Conservation (phyloP, 1,139 yeast genomes). For the Yamadazyma mexicana region DNA sequence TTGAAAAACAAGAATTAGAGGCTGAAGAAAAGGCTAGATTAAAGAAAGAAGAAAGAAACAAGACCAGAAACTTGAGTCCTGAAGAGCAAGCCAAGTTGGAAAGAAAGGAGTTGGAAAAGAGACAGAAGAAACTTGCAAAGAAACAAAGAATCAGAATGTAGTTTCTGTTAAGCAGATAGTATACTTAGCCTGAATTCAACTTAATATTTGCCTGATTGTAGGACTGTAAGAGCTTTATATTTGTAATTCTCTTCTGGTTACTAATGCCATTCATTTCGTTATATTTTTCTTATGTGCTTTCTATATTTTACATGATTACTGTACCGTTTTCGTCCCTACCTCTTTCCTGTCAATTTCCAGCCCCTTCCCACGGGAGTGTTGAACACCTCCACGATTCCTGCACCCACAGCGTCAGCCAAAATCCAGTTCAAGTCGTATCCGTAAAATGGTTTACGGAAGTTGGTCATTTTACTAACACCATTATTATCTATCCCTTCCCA, state of each 20-base stretch:
- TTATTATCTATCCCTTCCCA: constrained; percentile 45
- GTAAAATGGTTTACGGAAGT: constrained; percentile 55
- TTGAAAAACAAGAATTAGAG: constrained; percentile 62
- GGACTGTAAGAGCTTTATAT: too few species aligned
- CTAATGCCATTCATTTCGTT: too few species aligned
- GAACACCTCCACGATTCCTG: constrained; percentile 68
- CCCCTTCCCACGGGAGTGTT: constrained; percentile 72
- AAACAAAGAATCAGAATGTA: constrained; percentile 43
- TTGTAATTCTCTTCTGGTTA: too few species aligned
- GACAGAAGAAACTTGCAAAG: constrained; percentile 42
- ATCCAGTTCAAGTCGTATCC: constrained; percentile 66
- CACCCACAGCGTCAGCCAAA: constrained; percentile 64
- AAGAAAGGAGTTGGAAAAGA: constrained; percentile 55
- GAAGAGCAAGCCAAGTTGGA: constrained; percentile 77
- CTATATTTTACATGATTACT: background rate
- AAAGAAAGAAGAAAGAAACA: constrained; percentile 60
- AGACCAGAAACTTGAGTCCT: constrained; percentile 56
- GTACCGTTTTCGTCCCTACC: constrained; percentile 15
- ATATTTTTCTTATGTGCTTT: too few species aligned
- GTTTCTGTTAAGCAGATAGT: too few species aligned
- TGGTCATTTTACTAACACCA: constrained; percentile 37
- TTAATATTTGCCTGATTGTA: too few species aligned
- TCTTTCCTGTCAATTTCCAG: constrained; percentile 60
- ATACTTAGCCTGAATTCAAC: too few species aligned
- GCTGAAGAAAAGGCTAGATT: constrained; percentile 70